Evolutionary conservation across 352 stramenopile species (phyloP), one percentile per base, ranked within the genome.

Genomic region (Globisporangium alternatum): DNA sequence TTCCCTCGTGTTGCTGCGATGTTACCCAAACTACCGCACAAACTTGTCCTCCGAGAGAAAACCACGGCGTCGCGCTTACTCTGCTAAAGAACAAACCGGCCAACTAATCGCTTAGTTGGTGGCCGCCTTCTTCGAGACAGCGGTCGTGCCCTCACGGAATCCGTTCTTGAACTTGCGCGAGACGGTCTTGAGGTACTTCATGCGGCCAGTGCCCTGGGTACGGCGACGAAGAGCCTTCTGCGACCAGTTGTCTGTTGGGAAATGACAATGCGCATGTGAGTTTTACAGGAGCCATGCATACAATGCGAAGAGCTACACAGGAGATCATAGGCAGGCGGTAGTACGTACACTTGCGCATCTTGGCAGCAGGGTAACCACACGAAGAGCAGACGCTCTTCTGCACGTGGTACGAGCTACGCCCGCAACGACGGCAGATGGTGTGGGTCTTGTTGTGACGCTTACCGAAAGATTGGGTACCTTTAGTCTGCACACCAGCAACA

Each of bases 381-480:
- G 93, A 99, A 70, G 96, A 96, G 93, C 98, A 99, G 60, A 86
- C 93, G 71, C 87, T 91, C 97, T 99, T 99, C 91, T 99, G 98
- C 74, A 99, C 98, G 96, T 99, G 98, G 91, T 98, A 99, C 70
- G 97, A 99, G 76, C 90, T 93, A 77, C 98, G 98, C 68, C 97
- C 97, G 84, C 98, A 99, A 70, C 98, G 95, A 88, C 97, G 93
- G 84, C 98, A 99, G 71, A 98, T 89, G 66, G 97, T 99, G 96
- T 99, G 98, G 70, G 97, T 98, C 96, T 99, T 99, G 82, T 98
- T 99, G 93, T 99, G 97, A 82, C 97, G 95, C 91, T 99, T 99
- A 92, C 98, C 98, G 85, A 99, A 99, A 83, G 90, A 98, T 72
- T 98, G 97, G 69, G 98, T 99, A 97, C 98, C 98, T 89, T 99